Evolutionary conservation across 345 rosid species (phyloP).

Genomic region (Populus alba): DNA sequence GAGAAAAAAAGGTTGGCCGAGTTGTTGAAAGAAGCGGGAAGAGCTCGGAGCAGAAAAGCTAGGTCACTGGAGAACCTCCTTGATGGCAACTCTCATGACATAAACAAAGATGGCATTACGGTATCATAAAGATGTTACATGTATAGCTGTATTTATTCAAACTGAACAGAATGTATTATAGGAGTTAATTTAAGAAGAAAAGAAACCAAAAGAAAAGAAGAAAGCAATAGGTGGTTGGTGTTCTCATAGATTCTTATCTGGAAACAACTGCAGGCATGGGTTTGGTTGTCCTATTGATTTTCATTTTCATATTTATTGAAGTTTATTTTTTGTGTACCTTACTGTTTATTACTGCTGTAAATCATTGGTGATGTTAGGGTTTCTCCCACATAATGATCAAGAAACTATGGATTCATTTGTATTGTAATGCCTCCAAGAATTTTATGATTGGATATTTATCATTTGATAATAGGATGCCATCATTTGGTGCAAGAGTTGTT

Average conservation of each 20-base stretch:
- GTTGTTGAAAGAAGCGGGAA: slow-evolving; percentile 77
- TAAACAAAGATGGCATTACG: slow-evolving; percentile 35
- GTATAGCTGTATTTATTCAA: slow-evolving; percentile 11
- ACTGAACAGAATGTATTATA: slow-evolving; percentile 34
- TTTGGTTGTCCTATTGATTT: background rate
- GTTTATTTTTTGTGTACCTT: background rate
- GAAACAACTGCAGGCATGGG: slow-evolving; percentile 10
- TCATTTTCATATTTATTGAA: slow-evolving; percentile 6
- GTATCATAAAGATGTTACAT: slow-evolving; percentile 25
- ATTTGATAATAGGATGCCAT: background rate
- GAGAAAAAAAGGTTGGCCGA: slow-evolving; percentile 82
- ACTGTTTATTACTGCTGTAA: background rate
- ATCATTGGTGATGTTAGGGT: background rate
- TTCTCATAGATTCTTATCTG: slow-evolving; percentile 7
- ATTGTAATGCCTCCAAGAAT: no score
- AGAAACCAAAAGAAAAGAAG: slow-evolving; percentile 2
- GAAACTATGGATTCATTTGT: background rate
- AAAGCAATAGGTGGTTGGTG: slow-evolving; percentile 17
- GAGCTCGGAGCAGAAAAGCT: slow-evolving; percentile 61
- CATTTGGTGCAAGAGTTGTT: background rate
- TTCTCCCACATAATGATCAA: background rate
- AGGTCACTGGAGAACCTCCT: slow-evolving; percentile 81
- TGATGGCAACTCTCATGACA: slow-evolving; percentile 41
- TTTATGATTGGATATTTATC: background rate
- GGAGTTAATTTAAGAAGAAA: slow-evolving; percentile 22